Conservation (phyloP, 1,284 basidiomycete species). For the Malassezia furfur region DNA sequence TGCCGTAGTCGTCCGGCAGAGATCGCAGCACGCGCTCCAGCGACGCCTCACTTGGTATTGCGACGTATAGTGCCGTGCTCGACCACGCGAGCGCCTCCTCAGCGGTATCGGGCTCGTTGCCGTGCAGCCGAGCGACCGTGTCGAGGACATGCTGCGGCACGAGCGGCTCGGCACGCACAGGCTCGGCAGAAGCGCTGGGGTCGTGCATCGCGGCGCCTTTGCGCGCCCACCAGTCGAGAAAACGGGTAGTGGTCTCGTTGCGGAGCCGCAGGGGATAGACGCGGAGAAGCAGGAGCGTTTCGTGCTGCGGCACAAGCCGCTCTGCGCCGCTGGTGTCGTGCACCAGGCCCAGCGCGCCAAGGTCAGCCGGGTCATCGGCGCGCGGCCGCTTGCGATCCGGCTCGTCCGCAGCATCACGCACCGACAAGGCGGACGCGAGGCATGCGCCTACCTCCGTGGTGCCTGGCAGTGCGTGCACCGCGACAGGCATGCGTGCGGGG, state of each 20-base stretch:
- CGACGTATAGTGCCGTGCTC: not conserved
- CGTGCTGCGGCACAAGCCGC: not conserved
- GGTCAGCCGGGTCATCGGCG: not conserved
- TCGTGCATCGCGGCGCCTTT: slow-evolving; percentile 10
- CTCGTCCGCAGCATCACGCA: not conserved
- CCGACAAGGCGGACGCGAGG: not conserved
- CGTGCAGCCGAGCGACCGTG: not conserved
- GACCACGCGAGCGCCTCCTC: not conserved
- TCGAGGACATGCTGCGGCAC: slow-evolving; percentile 12
- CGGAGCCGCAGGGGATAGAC: slow-evolving; percentile 14
- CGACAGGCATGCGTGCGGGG: not conserved
- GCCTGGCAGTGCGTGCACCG: not conserved
- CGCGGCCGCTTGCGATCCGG: not conserved
- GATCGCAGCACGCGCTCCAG: slow-evolving; percentile 1
- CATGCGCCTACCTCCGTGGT: not conserved
- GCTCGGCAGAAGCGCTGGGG: not conserved
- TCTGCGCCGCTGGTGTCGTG: not conserved
- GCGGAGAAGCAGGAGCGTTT: not conserved
- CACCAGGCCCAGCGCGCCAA: not conserved
- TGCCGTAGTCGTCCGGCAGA: slow-evolving; percentile 6
- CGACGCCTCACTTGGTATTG: not conserved
- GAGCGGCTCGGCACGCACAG: not conserved
- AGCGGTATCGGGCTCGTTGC: not conserved
- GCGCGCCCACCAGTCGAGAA: slow-evolving; percentile 15
- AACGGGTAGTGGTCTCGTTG: slow-evolving; percentile 12